Evolutionary conservation across 2,329 filamentous ascomycete genomes (phyloP), one percentile per base, ranked within the genome.

Genomic region (Stagonosporopsis chrysanthemi): DNA sequence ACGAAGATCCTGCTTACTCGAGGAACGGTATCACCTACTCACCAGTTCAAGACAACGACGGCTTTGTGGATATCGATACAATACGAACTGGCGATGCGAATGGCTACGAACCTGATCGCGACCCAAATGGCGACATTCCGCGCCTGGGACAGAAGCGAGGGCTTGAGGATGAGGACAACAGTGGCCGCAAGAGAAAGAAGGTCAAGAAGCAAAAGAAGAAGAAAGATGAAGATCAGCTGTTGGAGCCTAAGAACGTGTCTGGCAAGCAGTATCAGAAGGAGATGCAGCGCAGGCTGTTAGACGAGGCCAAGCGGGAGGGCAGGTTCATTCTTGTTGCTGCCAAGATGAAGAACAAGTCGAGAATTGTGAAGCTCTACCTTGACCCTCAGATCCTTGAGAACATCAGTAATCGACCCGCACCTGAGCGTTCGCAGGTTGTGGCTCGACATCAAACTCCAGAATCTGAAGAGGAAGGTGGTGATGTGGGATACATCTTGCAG

Each of bases 181-280:
- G 69, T 12, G 14, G 48, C 15, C 61, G 50, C 17, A 54, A 58
- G 31, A 66, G 65, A 33, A 65, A 65, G 40, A 71, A 65, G 28
- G 41, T 38, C 7, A 63, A 68, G 47, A 68, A 66, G 52, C 64
- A 65, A 28, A 66, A 61, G 57, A 71, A 66, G 44, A 77, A 76
- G 38, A 76, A 78, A n/a, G 72, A 72, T 29, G 60, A 69, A 2
- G 68, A 72, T 29, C 70, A 71, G 67, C 49, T 67, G 62, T 51
- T 69, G 58, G 55, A 75, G 58, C 74, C 62, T 6, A 80, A 79
- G 65, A 81, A 73, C 40, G 75, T 77, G 24, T 77, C 79, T 9
- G 79, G 79, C 9, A 74, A 78, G 43, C 78, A 83, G 52, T 83
- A 80, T 54, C 77, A 80, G 57, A 79, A 78, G 49, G 77, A 81